phyloP scores from a whole-genome alignment of 139 green algal genomes.

The Tetradesmus obliquus region DNA sequence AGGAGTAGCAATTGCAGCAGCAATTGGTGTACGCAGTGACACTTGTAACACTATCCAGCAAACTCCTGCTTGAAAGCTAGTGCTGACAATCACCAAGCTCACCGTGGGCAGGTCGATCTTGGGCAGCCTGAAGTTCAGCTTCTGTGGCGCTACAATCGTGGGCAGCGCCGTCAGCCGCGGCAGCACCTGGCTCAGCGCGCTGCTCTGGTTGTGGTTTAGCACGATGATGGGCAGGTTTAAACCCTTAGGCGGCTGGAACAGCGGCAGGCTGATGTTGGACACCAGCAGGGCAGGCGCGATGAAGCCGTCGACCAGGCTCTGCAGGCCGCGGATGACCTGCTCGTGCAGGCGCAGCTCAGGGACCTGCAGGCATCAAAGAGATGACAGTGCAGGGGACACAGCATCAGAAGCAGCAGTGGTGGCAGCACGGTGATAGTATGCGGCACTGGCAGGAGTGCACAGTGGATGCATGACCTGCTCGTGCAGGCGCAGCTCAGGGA shows the following conservation, averaged over 20 bases:
- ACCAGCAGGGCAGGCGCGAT: background rate
- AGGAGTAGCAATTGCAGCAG: background rate
- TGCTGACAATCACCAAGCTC: background rate
- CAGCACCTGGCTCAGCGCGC: background rate
- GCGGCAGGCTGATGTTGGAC: conserved; percentile 18
- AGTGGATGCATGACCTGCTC: background rate
- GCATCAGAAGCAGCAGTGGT: background rate
- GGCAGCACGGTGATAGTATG: background rate
- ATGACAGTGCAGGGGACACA: background rate
- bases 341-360: background rate
- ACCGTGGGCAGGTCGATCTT: background rate
- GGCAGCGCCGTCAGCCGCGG: background rate
- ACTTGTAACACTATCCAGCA: background rate
- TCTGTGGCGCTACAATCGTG: background rate
- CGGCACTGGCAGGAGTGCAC: no score
- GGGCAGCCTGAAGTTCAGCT: background rate
- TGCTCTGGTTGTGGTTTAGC: background rate
- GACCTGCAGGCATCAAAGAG: background rate
- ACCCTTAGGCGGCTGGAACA: background rate
- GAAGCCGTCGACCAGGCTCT: background rate
- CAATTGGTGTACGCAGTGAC: background rate
- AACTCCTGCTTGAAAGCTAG: no score
- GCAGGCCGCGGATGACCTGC: background rate
- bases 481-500: background rate
- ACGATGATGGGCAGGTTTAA: background rate